Evolutionary conservation across 352 stramenopile genomes (phyloP), one percentile per base, ranked within the genome.

Genomic region (Pythium monospermum): DNA sequence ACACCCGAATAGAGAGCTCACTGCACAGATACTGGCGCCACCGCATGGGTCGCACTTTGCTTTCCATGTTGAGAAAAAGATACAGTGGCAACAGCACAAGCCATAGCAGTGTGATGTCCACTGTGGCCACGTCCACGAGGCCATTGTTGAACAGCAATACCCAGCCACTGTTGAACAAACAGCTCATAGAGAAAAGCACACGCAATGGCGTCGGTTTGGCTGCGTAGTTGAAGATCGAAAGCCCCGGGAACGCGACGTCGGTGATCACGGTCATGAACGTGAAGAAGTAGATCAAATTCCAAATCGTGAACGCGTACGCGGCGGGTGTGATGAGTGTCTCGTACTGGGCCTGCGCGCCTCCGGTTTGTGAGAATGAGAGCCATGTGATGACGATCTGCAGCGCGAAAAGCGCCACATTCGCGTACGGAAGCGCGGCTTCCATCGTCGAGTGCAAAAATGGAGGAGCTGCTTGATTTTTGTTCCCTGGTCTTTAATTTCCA

Each of bases 61-160:
- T 64, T 47, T 86, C 61, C 30, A 83, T 64, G 52, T 66, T 84
- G 31, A 71, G 64, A 35, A 83, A 85, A 27, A 85, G 49, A 58
- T 89, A 89, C 46, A 89, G 68, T n/a, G 60, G 64, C 44, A 85
- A 54, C 7, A 85, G 51, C 43, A 71, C 67, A 38, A 86, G 35
- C 74, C 74, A 88, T 27, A 84, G 65, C 48, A 86, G 48, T 28
- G 69, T 73, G 15, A 85, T 72, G 44, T 74, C 53, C 19, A 85
- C 28, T 25, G 58, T 71, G 42, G 73, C 64, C 37, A 65, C 54
- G 26, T 65, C 43, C 37, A 83, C 59, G 28, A 70, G 53, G 15
- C 56, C 71, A 30, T 47, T 54, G 38, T 66, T 70, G 51, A 84
- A 75, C 18, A 76, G 63, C 44, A 86, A 55, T 46, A 70, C 76